These are phyloP conservation scores for Purpureocillium takamizusanense DNA, from an alignment of 2,329 filamentous ascomycete species.

Conservation along the genomic window DNA sequence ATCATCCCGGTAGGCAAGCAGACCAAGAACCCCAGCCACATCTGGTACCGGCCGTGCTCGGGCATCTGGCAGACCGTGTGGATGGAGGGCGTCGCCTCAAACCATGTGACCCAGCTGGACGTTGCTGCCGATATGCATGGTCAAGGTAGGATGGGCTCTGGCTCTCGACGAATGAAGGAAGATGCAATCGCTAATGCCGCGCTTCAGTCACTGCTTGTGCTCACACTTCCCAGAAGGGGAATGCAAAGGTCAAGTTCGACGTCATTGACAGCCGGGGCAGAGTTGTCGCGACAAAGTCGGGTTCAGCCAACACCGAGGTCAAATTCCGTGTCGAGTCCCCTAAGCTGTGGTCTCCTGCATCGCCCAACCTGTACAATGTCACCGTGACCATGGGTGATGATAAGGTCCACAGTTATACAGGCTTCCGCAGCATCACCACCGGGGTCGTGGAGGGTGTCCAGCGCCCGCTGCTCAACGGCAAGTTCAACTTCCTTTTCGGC, in stretches of 20 bases:
- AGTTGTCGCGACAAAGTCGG: conserved; percentile 32
- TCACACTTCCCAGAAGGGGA: conserved; percentile 29
- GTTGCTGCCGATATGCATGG: conserved; percentile 48
- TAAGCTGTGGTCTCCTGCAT: conserved; percentile 55
- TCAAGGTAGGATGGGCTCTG: conserved; percentile 24
- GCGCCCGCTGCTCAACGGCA: conserved; percentile 57
- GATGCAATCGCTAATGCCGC: neutral
- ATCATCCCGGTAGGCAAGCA: conserved; percentile 62
- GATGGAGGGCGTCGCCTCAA: conserved; percentile 52
- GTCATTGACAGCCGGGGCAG: conserved; percentile 26
- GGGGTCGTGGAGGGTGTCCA: conserved; percentile 48
- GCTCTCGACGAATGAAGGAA: neutral
- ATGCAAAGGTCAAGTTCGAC: conserved; percentile 24
- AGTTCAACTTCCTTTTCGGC: conserved; percentile 59
- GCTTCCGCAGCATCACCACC: conserved; percentile 54
- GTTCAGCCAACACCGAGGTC: conserved; percentile 39
- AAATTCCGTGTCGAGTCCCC: conserved; percentile 44
- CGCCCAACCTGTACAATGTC: conserved; percentile 56
- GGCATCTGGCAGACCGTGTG: conserved; percentile 70
- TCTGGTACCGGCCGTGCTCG: conserved; percentile 64
- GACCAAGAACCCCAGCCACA: conserved; percentile 45
- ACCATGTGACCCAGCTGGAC: conserved; percentile 50
- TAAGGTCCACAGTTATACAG: conserved; percentile 53
- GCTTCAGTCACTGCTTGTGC: conserved; percentile 45
- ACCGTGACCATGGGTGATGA: conserved; percentile 44